These are phyloP conservation scores for Boletus rubescentipes DNA, from an alignment of 768 basidiomycete species.

Conservation along the genomic window DNA sequence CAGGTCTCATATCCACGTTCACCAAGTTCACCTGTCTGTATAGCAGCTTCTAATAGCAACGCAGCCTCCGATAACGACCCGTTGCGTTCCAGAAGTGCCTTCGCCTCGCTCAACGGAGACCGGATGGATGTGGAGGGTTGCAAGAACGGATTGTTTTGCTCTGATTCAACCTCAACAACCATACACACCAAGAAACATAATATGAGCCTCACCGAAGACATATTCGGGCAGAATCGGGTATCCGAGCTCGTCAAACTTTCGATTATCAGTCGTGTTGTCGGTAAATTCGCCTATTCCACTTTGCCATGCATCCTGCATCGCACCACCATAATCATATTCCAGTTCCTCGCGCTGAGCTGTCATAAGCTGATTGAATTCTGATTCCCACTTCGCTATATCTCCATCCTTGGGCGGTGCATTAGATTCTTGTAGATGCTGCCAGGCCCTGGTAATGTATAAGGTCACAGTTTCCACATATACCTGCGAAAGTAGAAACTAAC, in stretches of 20 bases:
- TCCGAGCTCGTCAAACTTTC: conserved; percentile 68
- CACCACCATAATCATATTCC: conserved; percentile 58
- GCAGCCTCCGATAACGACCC: conserved; percentile 88
- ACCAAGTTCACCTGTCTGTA: conserved; percentile 77
- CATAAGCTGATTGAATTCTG: conserved; percentile 81
- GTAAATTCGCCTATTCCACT: conserved; percentile 46
- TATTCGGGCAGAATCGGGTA: conserved; percentile 73
- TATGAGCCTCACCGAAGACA: conserved; percentile 62
- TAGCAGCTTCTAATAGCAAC: conserved; percentile 86
- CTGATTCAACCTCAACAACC: conserved; percentile 38
- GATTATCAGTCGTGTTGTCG: conserved; percentile 31
- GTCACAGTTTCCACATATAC: conserved; percentile 1
- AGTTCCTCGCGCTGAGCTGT: conserved; percentile 61
- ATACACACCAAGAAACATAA: neutral
- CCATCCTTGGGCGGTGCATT: conserved; percentile 55
- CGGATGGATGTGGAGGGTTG: conserved; percentile 46
- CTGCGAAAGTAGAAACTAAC: conserved; percentile 37
- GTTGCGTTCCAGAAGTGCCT: conserved; percentile 71
- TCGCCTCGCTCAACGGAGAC: conserved; percentile 67
- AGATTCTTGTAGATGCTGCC: conserved; percentile 60
- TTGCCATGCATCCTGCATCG: conserved; percentile 68
- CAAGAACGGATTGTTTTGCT: conserved; percentile 69
- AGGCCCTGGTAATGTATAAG: conserved; percentile 44
- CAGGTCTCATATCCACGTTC: conserved; percentile 87
- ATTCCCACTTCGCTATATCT: conserved; percentile 79